phyloP scores from a whole-genome alignment of 495 filamentous ascomycete genomes.

The Halenospora varia region DNA sequence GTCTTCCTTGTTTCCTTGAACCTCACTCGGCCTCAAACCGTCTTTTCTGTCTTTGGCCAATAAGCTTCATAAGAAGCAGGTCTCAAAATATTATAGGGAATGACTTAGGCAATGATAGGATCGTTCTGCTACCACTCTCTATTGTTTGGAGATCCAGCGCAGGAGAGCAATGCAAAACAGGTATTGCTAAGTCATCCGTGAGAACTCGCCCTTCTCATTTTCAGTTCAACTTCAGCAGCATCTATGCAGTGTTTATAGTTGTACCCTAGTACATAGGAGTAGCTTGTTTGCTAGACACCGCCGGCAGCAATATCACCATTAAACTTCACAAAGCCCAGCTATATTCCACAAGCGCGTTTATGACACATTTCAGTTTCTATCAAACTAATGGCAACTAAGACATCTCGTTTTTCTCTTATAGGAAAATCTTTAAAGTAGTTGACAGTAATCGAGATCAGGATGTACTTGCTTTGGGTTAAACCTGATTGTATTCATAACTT shows the following conservation, averaged over 20 bases:
- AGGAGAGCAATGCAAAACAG: constrained; percentile 1
- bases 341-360: neutral
- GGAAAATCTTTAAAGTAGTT: constrained; percentile 7
- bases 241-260: constrained; percentile 4
- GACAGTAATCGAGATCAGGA: constrained; percentile 1
- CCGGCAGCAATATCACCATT: neutral
- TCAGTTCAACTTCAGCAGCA: neutral
- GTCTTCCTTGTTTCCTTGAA: neutral
- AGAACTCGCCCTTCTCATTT: neutral
- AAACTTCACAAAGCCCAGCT: constrained; percentile 4
- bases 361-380: constrained; percentile 5
- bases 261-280: neutral
- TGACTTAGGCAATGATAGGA: neutral
- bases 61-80: neutral
- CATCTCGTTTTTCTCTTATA: constrained; percentile 2
- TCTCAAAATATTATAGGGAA: neutral
- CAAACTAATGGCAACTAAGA: constrained; percentile 2
- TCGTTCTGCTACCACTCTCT: neutral
- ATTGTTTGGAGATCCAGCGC: neutral
- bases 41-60: neutral
- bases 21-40: neutral
- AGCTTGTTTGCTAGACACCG: neutral
- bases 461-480: constrained; percentile 2
- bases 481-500: constrained; percentile 41
- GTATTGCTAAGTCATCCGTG: constrained; percentile 2